Percentiles rank a stretch among this genome's conserved stretches.
phyloP scores from a whole-genome alignment of 257 asterid species.

The Mentha longifolia region DNA sequence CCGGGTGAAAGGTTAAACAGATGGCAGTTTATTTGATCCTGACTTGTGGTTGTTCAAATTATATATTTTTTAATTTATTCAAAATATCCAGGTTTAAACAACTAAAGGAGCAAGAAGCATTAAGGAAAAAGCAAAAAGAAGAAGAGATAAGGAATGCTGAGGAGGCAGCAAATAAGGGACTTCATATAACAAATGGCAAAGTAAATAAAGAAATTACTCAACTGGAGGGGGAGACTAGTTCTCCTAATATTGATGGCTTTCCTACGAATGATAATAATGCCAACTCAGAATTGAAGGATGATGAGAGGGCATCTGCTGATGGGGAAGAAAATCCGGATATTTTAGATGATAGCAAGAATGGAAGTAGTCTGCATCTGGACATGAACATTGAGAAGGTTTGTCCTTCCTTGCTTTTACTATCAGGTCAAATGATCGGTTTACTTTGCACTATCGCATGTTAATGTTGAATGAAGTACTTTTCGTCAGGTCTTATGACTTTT shows the following conservation, averaged over 20 bases:
- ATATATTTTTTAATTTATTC: constrained; percentile 16
- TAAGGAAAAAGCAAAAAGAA: constrained; percentile 59
- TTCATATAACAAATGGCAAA: constrained; percentile 39
- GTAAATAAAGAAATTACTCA: constrained; percentile 34
- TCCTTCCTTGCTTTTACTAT: constrained; percentile 12
- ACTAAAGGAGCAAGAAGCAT: constrained; percentile 91
- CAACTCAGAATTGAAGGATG: constrained; percentile 43
- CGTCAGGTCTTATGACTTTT: not conserved
- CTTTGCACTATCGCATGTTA: constrained; percentile 18
- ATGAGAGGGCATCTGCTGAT: constrained; percentile 29
- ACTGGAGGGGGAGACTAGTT: constrained; percentile 36
- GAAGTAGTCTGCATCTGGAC: constrained; percentile 40
- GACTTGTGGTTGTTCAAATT: constrained; percentile 15
- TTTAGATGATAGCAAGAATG: constrained; percentile 42
- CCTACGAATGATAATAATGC: constrained; percentile 52
- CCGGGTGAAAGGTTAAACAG: constrained; percentile 86
- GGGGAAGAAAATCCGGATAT: constrained; percentile 36
- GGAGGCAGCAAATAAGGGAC: constrained; percentile 46
- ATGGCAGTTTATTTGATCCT: constrained; percentile 19
- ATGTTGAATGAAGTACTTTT: constrained; percentile 12
- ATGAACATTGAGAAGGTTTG: constrained; percentile 58
- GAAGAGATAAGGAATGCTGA: constrained; percentile 64
- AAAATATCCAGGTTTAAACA: constrained; percentile 72
- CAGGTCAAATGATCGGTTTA: constrained; percentile 14
- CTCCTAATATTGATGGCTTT: constrained; percentile 39